Evolutionary conservation across 768 basidiomycete genomes (phyloP).

Genomic region (Lepiota venenata): DNA sequence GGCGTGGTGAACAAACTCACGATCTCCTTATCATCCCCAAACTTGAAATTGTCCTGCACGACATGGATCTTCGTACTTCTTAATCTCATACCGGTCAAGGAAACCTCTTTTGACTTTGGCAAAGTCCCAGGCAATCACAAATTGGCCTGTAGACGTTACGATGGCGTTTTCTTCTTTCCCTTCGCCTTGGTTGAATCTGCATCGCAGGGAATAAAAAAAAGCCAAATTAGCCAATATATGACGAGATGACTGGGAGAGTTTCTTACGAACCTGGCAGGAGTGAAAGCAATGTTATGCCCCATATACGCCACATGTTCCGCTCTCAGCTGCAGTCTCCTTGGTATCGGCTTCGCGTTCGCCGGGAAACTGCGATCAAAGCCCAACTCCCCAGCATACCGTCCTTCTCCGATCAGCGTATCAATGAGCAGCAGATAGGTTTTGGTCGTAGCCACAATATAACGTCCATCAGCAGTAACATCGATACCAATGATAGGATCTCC

Average conservation of each 20-base stretch:
- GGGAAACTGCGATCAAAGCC: slow-evolving; percentile 97
- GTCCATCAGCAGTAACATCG: slow-evolving; percentile 91
- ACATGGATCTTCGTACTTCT: slow-evolving; percentile 93
- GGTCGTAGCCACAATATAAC: slow-evolving; percentile 94
- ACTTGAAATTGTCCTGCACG: slow-evolving; percentile 97
- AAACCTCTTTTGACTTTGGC: slow-evolving; percentile 91
- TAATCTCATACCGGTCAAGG: slow-evolving; percentile 92
- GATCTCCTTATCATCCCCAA: slow-evolving; percentile 96
- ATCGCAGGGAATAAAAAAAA: no score
- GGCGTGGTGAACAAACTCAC: slow-evolving; percentile 41
- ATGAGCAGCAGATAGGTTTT: slow-evolving; percentile 92
- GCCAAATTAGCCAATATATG: background rate
- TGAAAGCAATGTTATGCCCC: slow-evolving; percentile 82
- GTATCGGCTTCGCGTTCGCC: slow-evolving; percentile 88
- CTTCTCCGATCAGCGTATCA: slow-evolving; percentile 92
- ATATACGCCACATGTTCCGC: slow-evolving; percentile 94
- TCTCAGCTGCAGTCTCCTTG: slow-evolving; percentile 81
- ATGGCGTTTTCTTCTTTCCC: slow-evolving; percentile 92
- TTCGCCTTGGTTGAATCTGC: slow-evolving; percentile 89
- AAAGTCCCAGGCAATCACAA: slow-evolving; percentile 97
- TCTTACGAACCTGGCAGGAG: slow-evolving; percentile 77
- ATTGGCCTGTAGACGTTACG: slow-evolving; percentile 90
- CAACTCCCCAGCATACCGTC: slow-evolving; percentile 73
- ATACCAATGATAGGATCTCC: slow-evolving; percentile 95
- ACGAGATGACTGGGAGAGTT: background rate